Conservation (phyloP, 1,284 basidiomycete genomes). For the Golubevia pallescens region DNA sequence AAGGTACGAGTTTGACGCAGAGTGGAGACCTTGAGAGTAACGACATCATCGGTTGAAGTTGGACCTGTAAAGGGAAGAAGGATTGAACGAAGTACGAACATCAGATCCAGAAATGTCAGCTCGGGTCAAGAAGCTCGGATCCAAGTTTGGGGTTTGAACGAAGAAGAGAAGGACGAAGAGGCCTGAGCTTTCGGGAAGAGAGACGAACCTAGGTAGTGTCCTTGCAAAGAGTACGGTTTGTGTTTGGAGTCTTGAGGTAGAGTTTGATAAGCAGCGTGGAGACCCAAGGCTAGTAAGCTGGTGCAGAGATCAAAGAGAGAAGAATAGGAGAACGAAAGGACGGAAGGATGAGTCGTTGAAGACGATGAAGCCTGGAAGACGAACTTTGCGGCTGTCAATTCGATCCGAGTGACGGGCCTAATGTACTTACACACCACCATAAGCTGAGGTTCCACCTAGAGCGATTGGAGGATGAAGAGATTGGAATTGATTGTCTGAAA, state of each 20-base stretch:
- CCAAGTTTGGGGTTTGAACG: too few species aligned
- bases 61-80: slow-evolving; percentile 24
- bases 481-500: not conserved
- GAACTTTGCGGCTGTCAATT: too few species aligned
- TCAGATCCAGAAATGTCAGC: slow-evolving; percentile 12
- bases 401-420: too few species aligned
- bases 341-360: too few species aligned
- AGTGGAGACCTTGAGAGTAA: slow-evolving; percentile 23
- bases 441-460: not conserved
- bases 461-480: not conserved
- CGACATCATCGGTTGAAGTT: slow-evolving; percentile 23
- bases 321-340: too few species aligned
- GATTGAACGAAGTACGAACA: slow-evolving; percentile 40
- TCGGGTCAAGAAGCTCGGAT: not conserved
- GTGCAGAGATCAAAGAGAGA: too few species aligned
- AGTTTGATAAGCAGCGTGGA: slow-evolving; percentile 42
- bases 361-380: too few species aligned
- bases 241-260: slow-evolving; percentile 15
- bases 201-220: not conserved
- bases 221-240: not conserved
- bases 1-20: slow-evolving; percentile 46
- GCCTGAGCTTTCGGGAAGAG: too few species aligned
- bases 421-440: not conserved
- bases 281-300: slow-evolving; percentile 26
- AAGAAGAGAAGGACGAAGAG: too few species aligned